Conservation (phyloP, 2,329 filamentous ascomycete genomes). For the Ophiostoma piceae region DNA sequence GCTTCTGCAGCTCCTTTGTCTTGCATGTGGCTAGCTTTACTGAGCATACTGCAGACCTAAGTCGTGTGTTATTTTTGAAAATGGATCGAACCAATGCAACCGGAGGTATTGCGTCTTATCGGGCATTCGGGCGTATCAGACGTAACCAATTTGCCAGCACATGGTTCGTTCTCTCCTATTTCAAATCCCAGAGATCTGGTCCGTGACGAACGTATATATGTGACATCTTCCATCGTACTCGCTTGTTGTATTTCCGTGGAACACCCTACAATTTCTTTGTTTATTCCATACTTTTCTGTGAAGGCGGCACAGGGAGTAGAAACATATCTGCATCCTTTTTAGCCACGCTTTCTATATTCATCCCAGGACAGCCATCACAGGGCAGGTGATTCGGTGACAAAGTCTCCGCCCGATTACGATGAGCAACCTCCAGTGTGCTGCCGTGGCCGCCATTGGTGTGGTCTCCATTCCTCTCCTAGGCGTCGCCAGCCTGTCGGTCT, state of each 20-base stretch:
- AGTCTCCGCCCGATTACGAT: background rate
- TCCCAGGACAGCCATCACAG: too few species aligned
- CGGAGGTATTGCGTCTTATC: background rate
- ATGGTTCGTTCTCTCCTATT: background rate
- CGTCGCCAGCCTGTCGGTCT: background rate
- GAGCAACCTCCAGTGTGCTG: slow-evolving; percentile 16
- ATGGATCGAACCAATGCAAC: background rate
- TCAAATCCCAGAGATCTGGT: background rate
- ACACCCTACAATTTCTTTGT: background rate
- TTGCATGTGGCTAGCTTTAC: background rate
- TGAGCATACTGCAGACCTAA: background rate
- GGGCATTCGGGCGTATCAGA: background rate
- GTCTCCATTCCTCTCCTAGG: slow-evolving; percentile 4
- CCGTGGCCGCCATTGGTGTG: background rate
- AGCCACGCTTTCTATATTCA: too few species aligned
- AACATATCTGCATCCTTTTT: background rate
- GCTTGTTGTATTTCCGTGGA: background rate
- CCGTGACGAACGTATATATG: background rate
- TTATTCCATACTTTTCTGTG: background rate
- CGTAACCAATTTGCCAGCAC: background rate
- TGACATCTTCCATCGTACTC: background rate
- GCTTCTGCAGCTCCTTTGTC: background rate
- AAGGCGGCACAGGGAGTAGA: background rate
- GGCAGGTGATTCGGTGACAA: background rate
- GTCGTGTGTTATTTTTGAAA: background rate